Evolutionary conservation across 2,329 filamentous ascomycete species (phyloP), one percentile per base, ranked within the genome.

Genomic region (Cytospora paraplurivora): DNA sequence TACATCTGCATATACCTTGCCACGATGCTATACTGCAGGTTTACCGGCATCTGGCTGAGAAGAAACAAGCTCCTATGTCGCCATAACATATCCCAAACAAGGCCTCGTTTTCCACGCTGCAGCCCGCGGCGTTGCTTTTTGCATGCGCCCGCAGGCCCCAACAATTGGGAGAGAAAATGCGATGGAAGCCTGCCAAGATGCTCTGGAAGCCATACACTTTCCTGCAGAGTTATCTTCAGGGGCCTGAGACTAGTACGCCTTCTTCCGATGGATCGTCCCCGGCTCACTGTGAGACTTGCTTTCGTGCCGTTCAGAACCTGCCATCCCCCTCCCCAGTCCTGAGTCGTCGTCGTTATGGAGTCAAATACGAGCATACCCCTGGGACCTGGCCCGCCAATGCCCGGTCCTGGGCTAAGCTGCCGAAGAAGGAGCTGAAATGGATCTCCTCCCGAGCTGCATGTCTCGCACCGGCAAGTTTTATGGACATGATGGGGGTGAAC

Each of bases 381-480:
- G 44, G 11, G 3, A 2, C 35, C 35, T 8, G n/a, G 5, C 11
- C n/a, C n/a, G 11, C 44, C n/a, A 11, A 47, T 7, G 8, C 44
- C 44, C 21, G 44, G 44, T 21, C 44, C 44, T 19, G 27, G 27
- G 27, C 27, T 4, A n/a, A n/a, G 27, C 27, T 19, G n/a, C 44
- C 44, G 44, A 47, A 21, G 8, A 7, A 13, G 35, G n/a, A 47
- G 44, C 44, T 47, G 44, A 47, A 47, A 49, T 13, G 12, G 2
- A 4, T 19, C 27, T 15, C 59, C 13, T 37, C 19, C 52, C 21
- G 44, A 49, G n/a, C 38, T 55, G 51, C 41, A 49, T 55, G 51
- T 49, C 11, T 33, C 15, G 47, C 33, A 38, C 32, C 58, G 47
- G 33, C 51, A 33, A 12, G 27, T 27, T 27, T 38, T 19, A 19